Evolutionary conservation across 306 rosid genomes (phyloP).

Genomic region (Canavalia ensiformis): DNA sequence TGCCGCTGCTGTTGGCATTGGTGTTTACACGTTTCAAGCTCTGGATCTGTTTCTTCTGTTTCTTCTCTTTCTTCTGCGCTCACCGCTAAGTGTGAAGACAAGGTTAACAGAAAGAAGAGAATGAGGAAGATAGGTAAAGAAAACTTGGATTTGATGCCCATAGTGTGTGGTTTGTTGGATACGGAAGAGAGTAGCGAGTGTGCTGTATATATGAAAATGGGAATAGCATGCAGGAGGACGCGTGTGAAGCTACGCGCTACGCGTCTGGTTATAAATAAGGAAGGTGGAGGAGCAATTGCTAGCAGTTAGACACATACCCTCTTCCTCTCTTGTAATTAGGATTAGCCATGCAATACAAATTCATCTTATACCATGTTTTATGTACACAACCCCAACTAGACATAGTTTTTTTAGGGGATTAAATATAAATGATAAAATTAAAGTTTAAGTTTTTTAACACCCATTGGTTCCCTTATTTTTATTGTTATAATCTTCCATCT

Average conservation of each 20-base stretch:
- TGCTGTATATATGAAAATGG: not conserved
- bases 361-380: too few species aligned
- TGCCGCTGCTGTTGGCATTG: constrained; percentile 62
- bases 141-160: constrained; percentile 47
- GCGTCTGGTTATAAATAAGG: not conserved
- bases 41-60: constrained; percentile 51
- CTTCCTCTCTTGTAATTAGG: too few species aligned
- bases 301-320: not conserved
- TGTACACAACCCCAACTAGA: too few species aligned
- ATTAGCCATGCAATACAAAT: too few species aligned
- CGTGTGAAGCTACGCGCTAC: constrained; percentile 34
- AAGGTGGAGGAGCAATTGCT: not conserved
- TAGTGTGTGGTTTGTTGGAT: not conserved
- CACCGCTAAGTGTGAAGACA: constrained; percentile 33
- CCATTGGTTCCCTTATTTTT: too few species aligned
- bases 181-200: not conserved
- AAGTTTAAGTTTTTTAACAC: too few species aligned
- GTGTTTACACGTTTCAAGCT: constrained; percentile 61
- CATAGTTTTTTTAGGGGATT: too few species aligned
- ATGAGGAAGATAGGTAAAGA: constrained; percentile 33
- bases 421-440: too few species aligned
- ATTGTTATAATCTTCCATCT: too few species aligned
- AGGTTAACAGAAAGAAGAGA: constrained; percentile 28
- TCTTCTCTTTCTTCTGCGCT: constrained; percentile 40
- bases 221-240: constrained; percentile 29